Evolutionary conservation across 2,329 filamentous ascomycete genomes (phyloP).

Genomic region (Cladosporium oxysporum): DNA sequence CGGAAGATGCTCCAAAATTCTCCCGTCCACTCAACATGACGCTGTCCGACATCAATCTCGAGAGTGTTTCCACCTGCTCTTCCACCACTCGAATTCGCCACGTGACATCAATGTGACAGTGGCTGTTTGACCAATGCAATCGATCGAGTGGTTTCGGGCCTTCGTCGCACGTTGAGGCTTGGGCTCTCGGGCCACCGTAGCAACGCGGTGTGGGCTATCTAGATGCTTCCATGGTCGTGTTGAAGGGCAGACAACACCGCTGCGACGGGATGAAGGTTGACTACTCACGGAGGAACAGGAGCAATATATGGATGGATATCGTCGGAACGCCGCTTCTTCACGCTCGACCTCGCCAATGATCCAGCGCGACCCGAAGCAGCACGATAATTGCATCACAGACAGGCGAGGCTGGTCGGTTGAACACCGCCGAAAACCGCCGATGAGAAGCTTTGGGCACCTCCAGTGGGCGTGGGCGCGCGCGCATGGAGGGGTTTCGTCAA

Average conservation of each 20-base stretch:
- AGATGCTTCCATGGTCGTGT: constrained; percentile 15
- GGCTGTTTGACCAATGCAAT: constrained; percentile 7
- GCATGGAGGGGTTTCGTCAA: constrained; percentile 1
- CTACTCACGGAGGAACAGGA: background rate
- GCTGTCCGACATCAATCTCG: background rate
- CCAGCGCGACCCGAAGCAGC: background rate
- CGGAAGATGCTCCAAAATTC: constrained; percentile 1
- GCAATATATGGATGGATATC: constrained; percentile 9
- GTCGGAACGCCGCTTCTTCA: background rate
- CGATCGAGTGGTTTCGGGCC: constrained; percentile 17
- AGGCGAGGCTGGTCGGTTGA: background rate
- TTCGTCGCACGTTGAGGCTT: constrained; percentile 18
- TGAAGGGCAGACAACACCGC: background rate
- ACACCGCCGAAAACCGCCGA: constrained; percentile 11
- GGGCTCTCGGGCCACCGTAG: constrained; percentile 9
- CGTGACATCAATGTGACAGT: constrained; percentile 18
- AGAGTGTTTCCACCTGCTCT: background rate
- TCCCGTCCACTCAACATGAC: constrained; percentile 10
- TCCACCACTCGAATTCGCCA: background rate
- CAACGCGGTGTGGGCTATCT: constrained; percentile 15
- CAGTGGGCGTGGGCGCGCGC: background rate
- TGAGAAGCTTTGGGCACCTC: background rate
- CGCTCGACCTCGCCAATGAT: background rate
- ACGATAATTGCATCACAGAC: background rate
- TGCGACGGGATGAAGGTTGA: background rate